phyloP scores from a whole-genome alignment of 225 moss, liverwort and hornwort species.

The Sphagnum tenellum region DNA sequence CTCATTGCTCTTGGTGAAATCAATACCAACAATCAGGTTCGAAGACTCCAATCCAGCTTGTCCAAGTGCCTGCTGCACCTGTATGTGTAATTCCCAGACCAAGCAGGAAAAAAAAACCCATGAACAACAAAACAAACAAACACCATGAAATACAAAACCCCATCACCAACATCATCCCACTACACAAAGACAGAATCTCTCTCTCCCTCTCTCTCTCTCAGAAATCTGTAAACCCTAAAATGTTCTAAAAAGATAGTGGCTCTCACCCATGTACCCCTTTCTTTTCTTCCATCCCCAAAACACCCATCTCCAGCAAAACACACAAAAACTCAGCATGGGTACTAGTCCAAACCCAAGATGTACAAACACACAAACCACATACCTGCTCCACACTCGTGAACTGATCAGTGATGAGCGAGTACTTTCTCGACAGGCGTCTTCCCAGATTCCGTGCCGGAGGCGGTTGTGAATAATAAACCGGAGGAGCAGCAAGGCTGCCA shows the following conservation, averaged over 20 bases:
- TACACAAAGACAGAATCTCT: too few species aligned
- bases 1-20: slow-evolving; percentile 63
- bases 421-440: slow-evolving; percentile 5
- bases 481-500: too few species aligned
- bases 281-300: too few species aligned
- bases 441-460: neutral
- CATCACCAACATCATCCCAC: neutral
- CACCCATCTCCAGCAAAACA: neutral
- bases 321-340: neutral
- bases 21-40: slow-evolving; percentile 54
- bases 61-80: slow-evolving; percentile 37
- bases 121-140: neutral
- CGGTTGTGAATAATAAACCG: too few species aligned
- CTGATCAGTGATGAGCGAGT: slow-evolving; percentile 5
- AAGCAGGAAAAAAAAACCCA: neutral
- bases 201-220: too few species aligned
- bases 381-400: slow-evolving; percentile 6
- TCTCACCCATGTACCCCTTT: too few species aligned
- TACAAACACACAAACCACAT: neutral
- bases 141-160: neutral
- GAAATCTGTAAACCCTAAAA: too few species aligned
- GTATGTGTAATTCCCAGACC: slow-evolving; percentile 2
- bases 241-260: neutral
- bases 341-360: too few species aligned
- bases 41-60: slow-evolving; percentile 55